phyloP scores from a whole-genome alignment of 2,329 filamentous ascomycete species.

The Tolypocladium inflatum region DNA sequence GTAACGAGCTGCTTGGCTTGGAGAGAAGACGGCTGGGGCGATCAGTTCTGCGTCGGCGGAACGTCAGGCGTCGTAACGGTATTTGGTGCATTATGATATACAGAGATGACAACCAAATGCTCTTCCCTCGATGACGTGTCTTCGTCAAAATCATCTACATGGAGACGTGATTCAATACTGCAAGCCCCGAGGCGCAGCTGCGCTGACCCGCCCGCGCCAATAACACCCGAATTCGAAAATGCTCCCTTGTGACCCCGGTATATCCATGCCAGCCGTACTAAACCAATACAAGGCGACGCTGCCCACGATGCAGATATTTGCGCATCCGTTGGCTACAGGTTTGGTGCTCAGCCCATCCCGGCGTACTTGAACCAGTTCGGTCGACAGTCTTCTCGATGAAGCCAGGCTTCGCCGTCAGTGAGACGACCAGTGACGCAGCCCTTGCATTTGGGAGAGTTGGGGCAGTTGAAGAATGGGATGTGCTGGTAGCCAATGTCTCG shows the following conservation, averaged over 20 bases:
- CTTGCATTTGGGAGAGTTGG: constrained; percentile 87
- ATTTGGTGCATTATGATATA: constrained; percentile 34
- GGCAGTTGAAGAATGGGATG: constrained; percentile 97
- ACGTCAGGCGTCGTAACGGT: constrained; percentile 57
- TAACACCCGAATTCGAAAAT: constrained; percentile 3
- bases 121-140: not conserved
- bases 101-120: not conserved
- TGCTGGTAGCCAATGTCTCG: constrained; percentile 98
- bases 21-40: constrained; percentile 52
- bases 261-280: not conserved
- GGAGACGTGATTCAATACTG: not conserved
- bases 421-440: constrained; percentile 81
- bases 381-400: constrained; percentile 86
- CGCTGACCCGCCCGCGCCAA: not conserved
- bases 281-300: not conserved
- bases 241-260: not conserved
- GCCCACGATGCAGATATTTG: not conserved
- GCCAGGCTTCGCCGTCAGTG: constrained; percentile 77
- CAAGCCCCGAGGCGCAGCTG: not conserved
- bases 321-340: constrained; percentile 3
- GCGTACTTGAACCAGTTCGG: constrained; percentile 97
- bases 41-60: constrained; percentile 57
- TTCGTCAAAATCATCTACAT: not conserved
- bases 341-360: constrained; percentile 55
- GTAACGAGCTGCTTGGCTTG: constrained; percentile 54